phyloP scores from a whole-genome alignment of 768 basidiomycete species.

The Boletus sensibilis region DNA sequence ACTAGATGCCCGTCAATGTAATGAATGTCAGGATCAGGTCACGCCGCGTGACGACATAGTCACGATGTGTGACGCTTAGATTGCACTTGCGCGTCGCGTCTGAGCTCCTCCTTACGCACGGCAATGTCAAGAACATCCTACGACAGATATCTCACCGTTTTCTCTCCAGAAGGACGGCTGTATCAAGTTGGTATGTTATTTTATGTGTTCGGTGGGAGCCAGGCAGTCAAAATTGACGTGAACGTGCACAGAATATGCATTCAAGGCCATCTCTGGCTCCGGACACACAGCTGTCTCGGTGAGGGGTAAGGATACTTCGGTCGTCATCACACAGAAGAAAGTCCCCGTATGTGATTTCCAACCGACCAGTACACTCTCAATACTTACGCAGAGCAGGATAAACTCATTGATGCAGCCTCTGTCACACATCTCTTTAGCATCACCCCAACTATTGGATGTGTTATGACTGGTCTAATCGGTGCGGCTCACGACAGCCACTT shows the following conservation, averaged over 20 bases:
- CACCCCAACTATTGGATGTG: conserved; percentile 94
- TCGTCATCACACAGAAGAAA: conserved; percentile 98
- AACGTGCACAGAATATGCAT: conserved; percentile 81
- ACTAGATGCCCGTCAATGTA: neutral
- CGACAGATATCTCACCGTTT: conserved; percentile 95
- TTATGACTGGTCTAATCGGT: conserved; percentile 98
- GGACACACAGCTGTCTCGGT: conserved; percentile 94
- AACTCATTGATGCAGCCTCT: conserved; percentile 91
- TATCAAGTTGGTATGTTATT: conserved; percentile 93
- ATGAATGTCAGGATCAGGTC: neutral
- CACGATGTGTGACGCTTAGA: conserved; percentile 37
- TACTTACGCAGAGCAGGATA: conserved; percentile 61
- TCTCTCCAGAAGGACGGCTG: conserved; percentile 94
- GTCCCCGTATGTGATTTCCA: conserved; percentile 70
- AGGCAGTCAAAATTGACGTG: conserved; percentile 3
- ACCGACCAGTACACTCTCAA: neutral
- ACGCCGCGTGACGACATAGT: conserved; percentile 17
- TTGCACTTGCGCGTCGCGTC: conserved; percentile 62
- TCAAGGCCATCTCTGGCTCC: conserved; percentile 98
- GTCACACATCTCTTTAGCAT: conserved; percentile 96
- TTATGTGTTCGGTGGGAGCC: neutral
- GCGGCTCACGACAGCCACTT: conserved; percentile 17
- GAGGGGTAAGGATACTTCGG: conserved; percentile 90
- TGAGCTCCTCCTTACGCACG: conserved; percentile 31
- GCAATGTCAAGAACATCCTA: conserved; percentile 95